Evolutionary conservation across 805 yeast genomes (phyloP).

Genomic region (Isabelozyma gotoi): DNA sequence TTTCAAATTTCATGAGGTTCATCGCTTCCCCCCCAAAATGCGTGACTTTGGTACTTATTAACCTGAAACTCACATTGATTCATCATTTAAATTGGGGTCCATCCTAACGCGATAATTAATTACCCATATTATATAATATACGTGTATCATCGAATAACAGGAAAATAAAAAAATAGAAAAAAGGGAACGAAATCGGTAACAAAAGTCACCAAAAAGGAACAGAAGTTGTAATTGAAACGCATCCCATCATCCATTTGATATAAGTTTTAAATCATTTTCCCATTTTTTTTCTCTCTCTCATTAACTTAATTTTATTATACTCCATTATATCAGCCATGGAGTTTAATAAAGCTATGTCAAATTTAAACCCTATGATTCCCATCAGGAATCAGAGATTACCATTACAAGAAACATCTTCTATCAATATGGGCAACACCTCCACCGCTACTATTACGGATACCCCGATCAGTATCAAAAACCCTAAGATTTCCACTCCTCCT

Average conservation of each 20-base stretch:
- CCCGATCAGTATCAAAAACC: constrained; percentile 18
- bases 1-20: background rate
- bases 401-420: background rate
- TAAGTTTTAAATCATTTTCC: background rate
- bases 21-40: background rate
- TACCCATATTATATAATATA: no score
- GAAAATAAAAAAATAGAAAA: background rate
- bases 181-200: background rate
- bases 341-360: background rate
- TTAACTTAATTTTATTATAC: background rate
- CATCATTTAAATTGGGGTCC: background rate
- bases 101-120: background rate
- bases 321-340: background rate
- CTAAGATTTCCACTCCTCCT: constrained; percentile 40
- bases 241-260: background rate
- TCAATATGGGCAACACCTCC: no score
- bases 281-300: no score
- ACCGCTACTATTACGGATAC: constrained; percentile 17
- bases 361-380: background rate
- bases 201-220: no score
- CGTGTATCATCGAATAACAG: background rate
- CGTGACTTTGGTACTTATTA: background rate
- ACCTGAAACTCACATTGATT: background rate
- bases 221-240: no score
- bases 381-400: background rate